A percentile compares a stretch with the other conserved stretches of the same genome.
Conservation (phyloP, 192 early-diverging fungal species). For the Spinellus fusiger region DNA sequence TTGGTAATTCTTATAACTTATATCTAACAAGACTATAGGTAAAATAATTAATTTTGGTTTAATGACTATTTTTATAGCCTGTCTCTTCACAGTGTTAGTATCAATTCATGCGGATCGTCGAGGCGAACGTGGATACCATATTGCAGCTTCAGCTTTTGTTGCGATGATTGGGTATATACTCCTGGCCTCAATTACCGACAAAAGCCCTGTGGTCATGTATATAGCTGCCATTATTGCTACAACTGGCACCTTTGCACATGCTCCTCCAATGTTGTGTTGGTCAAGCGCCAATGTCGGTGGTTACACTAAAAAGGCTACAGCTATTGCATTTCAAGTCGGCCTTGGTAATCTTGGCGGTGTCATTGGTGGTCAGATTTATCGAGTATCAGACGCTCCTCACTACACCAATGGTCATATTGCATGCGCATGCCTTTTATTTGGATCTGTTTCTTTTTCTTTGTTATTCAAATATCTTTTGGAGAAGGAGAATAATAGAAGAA, state of each 20-base stretch:
- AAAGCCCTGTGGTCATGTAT: conserved; percentile 30
- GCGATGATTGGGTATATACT: conserved; percentile 45
- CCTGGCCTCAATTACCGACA: conserved; percentile 32
- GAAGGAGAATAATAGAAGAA: conserved; percentile 55
- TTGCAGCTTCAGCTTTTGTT: conserved; percentile 32
- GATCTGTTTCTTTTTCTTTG: conserved; percentile 42
- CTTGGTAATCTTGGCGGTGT: conserved; percentile 71
- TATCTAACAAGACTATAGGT: not conserved
- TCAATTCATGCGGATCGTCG: conserved; percentile 33
- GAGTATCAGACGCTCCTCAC: conserved; percentile 48
- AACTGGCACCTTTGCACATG: conserved; percentile 41
- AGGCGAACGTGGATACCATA: conserved; percentile 40
- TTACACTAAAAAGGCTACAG: conserved; percentile 64
- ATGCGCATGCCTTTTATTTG: conserved; percentile 43
- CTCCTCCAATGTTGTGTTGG: conserved; percentile 61
- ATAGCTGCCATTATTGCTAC: conserved; percentile 36
- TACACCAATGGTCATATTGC: conserved; percentile 44
- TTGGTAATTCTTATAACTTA: conserved; percentile 21
- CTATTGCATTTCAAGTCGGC: conserved; percentile 57
- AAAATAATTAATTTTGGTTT: not conserved
- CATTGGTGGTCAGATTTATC: conserved; percentile 71
- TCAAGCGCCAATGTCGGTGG: conserved; percentile 63
- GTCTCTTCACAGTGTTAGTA: conserved; percentile 22
- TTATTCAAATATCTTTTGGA: conserved; percentile 44
- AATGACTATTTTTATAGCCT: conserved; percentile 15